Evolutionary conservation across 2,329 filamentous ascomycete genomes (phyloP).

Genomic region (Aspergillus niger): DNA sequence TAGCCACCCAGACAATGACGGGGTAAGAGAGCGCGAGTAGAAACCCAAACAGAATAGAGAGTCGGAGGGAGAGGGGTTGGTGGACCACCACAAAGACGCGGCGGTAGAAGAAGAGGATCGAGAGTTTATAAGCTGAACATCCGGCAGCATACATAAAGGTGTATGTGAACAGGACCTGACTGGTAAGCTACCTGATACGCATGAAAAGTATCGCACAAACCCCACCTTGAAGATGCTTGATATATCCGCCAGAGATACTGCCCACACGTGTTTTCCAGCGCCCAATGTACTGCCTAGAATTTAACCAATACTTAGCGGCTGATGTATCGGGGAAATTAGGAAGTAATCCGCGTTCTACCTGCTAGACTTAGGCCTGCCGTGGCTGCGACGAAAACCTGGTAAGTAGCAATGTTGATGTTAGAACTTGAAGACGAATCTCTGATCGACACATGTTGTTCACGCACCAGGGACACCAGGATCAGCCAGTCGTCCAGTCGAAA

Average conservation of each 20-base stretch:
- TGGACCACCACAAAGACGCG: constrained; percentile 20
- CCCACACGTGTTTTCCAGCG: constrained; percentile 19
- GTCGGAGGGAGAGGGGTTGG: constrained; percentile 13
- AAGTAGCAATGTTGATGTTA: not conserved
- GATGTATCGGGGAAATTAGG: not conserved
- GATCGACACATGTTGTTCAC: not conserved
- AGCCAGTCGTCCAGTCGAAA: constrained; percentile 21
- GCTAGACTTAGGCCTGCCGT: constrained; percentile 13
- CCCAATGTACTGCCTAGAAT: constrained; percentile 12
- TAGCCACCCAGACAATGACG: constrained; percentile 16
- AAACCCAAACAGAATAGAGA: constrained; percentile 8
- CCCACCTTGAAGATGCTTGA: constrained; percentile 15
- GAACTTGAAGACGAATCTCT: not conserved
- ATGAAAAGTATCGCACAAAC: no score
- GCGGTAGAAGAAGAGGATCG: constrained; percentile 28
- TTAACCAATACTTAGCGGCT: not conserved
- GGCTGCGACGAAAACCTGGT: constrained; percentile 10
- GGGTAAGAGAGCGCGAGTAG: constrained; percentile 18
- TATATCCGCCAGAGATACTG: constrained; percentile 10
- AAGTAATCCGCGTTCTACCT: not conserved
- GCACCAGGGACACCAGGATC: constrained; percentile 16
- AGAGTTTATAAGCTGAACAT: constrained; percentile 21
- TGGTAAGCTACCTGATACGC: not conserved
- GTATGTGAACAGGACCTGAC: constrained; percentile 17
- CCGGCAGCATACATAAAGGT: constrained; percentile 20